phyloP scores from a whole-genome alignment of 1,284 basidiomycete genomes.

The Bothia castanella region DNA sequence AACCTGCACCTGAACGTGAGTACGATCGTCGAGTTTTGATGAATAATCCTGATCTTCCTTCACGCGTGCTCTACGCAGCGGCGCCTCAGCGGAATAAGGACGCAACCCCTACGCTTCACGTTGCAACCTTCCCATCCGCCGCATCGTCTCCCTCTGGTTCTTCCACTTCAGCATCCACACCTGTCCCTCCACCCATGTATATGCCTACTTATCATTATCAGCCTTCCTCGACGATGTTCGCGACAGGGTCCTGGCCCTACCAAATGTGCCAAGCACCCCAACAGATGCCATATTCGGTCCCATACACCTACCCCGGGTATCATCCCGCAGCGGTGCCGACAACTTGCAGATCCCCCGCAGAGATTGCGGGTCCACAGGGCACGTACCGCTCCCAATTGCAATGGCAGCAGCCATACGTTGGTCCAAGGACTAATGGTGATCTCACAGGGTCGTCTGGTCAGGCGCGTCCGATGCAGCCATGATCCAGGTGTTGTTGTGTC shows the following conservation, averaged over 20 bases:
- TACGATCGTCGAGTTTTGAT: conserved; percentile 1
- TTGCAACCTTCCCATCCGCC: conserved; percentile 36
- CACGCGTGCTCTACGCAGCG: conserved; percentile 9
- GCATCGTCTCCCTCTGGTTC: conserved; percentile 25
- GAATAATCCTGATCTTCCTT: conserved; percentile 1
- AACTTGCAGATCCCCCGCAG: conserved; percentile 16
- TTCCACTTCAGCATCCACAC: conserved; percentile 22
- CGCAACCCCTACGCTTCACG: conserved; percentile 25
- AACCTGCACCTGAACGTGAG: conserved; percentile 42
- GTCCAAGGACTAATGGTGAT: conserved; percentile 24
- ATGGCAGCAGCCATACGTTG: conserved; percentile 42
- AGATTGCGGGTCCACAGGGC: conserved; percentile 22
- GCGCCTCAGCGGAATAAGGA: conserved; percentile 15
- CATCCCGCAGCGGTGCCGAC: conserved; percentile 15
- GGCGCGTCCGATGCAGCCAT: conserved; percentile 15
- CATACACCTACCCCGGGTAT: conserved; percentile 22
- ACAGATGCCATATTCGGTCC: conserved; percentile 17
- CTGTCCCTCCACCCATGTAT: conserved; percentile 23
- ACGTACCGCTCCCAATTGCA: conserved; percentile 29
- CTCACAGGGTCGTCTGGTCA: conserved; percentile 23
- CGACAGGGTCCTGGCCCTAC: conserved; percentile 35
- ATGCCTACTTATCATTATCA: conserved; percentile 23
- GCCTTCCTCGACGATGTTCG: conserved; percentile 22
- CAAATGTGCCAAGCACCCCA: conserved; percentile 21
- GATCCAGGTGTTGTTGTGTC: conserved; percentile 1